Percentiles rank a stretch among this genome's conserved stretches.
Conservation (phyloP, 768 basidiomycete species). For the Boletus vermiculosoides region DNA sequence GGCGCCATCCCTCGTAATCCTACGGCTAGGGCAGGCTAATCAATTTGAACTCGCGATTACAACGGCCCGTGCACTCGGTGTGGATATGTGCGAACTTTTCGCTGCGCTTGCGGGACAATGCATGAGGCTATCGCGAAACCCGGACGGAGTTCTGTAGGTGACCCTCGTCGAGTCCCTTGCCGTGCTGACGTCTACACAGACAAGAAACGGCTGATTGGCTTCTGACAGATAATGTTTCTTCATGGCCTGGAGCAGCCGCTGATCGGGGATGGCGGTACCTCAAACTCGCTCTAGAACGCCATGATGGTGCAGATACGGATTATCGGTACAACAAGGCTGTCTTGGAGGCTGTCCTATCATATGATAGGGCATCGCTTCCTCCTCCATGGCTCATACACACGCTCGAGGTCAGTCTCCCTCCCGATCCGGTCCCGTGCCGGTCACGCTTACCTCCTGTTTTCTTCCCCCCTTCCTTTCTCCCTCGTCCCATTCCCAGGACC, state of each 20-base stretch:
- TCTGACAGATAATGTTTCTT: constrained; percentile 71
- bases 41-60: constrained; percentile 78
- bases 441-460: background rate
- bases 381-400: constrained; percentile 83
- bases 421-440: background rate
- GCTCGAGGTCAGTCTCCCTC: constrained; percentile 54
- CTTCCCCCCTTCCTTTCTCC: background rate
- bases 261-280: constrained; percentile 89
- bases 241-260: constrained; percentile 79
- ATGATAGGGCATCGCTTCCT: constrained; percentile 57
- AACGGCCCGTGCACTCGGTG: constrained; percentile 68
- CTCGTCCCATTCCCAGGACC: constrained; percentile 37
- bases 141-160: constrained; percentile 58
- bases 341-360: constrained; percentile 71
- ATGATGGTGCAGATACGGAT: constrained; percentile 72
- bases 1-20: constrained; percentile 64
- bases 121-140: constrained; percentile 65
- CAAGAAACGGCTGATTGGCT: constrained; percentile 80
- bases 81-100: constrained; percentile 89
- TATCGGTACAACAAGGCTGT: constrained; percentile 74
- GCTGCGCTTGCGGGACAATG: constrained; percentile 75
- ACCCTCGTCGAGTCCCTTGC: background rate
- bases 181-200: constrained; percentile 38
- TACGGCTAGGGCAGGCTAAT: constrained; percentile 74
- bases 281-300: constrained; percentile 70